These are phyloP conservation scores for Sedum album DNA, from an alignment of 164 flowering plant species.

Conservation along the genomic window DNA sequence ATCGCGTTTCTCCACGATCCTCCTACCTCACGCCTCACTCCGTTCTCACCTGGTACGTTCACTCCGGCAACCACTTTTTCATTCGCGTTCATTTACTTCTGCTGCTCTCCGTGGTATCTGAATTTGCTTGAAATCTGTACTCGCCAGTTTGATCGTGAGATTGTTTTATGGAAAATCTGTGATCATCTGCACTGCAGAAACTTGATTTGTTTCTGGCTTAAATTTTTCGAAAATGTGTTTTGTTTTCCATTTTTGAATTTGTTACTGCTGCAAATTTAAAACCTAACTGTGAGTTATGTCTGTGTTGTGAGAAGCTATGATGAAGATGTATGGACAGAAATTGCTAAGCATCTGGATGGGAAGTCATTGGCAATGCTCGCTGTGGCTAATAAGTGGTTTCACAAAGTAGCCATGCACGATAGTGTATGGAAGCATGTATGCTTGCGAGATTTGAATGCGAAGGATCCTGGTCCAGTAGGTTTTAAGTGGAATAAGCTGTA, in stretches of 20 bases:
- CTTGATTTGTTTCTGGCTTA: neutral
- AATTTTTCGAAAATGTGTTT: neutral
- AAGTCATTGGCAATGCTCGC: conserved; percentile 73
- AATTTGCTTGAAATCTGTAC: neutral
- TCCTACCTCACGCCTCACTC: conserved; percentile 10
- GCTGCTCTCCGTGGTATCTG: neutral
- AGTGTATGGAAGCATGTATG: conserved; percentile 73
- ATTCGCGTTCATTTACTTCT: neutral
- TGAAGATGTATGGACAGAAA: conserved; percentile 82
- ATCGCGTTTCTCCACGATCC: conserved; percentile 3
- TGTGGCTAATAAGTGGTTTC: conserved; percentile 60
- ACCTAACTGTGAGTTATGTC: neutral
- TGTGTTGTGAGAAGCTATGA: conserved; percentile 38
- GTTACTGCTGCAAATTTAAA: neutral
- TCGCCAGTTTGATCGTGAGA: neutral
- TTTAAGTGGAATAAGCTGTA: conserved; percentile 72
- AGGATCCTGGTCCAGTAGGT: conserved; percentile 34
- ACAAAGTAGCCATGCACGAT: conserved; percentile 46
- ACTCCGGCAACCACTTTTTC: neutral
- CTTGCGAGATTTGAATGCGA: conserved; percentile 81
- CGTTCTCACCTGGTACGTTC: conserved; percentile 15
- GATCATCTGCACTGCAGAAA: neutral
- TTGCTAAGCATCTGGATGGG: conserved; percentile 72
- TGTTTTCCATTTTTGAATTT: neutral
- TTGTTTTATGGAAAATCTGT: neutral